Conservation (phyloP, 306 rosid genomes). For the Malus fusca region DNA sequence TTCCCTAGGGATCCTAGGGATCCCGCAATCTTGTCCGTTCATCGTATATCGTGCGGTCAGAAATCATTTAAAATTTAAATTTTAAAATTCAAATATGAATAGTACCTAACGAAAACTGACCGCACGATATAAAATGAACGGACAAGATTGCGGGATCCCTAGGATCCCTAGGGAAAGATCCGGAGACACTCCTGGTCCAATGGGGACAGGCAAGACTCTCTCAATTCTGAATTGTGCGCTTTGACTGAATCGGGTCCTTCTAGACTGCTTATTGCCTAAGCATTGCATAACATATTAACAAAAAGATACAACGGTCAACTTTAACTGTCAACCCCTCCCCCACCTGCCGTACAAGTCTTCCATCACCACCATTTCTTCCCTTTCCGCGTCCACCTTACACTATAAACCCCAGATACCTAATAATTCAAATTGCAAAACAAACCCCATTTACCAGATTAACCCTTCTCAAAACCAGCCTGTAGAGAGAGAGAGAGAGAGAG, state of each 20-base stretch:
- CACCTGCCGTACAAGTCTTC: not conserved
- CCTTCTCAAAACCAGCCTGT: not conserved
- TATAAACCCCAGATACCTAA: not conserved
- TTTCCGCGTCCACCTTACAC: not conserved
- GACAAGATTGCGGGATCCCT: too few species aligned
- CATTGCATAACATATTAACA: not conserved
- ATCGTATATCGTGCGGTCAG: too few species aligned
- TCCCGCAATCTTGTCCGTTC: too few species aligned
- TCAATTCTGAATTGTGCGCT: slow-evolving; percentile 2
- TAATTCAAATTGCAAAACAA: not conserved
- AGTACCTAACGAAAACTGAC: too few species aligned
- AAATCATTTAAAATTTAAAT: too few species aligned
- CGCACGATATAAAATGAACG: too few species aligned
- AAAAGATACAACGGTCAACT: not conserved
- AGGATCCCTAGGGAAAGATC: too few species aligned
- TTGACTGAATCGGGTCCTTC: slow-evolving; percentile 16
- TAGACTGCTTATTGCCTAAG: not conserved
- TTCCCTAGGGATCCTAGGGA: too few species aligned
- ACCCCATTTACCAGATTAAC: not conserved
- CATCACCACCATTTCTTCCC: not conserved
- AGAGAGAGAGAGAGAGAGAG: not conserved
- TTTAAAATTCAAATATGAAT: too few species aligned
- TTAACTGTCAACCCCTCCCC: not conserved
- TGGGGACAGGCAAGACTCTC: not conserved
- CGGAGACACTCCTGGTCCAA: too few species aligned